Evolutionary conservation across 2,329 filamentous ascomycete species (phyloP).

Genomic region (Rhexocercosporidium sp.): DNA sequence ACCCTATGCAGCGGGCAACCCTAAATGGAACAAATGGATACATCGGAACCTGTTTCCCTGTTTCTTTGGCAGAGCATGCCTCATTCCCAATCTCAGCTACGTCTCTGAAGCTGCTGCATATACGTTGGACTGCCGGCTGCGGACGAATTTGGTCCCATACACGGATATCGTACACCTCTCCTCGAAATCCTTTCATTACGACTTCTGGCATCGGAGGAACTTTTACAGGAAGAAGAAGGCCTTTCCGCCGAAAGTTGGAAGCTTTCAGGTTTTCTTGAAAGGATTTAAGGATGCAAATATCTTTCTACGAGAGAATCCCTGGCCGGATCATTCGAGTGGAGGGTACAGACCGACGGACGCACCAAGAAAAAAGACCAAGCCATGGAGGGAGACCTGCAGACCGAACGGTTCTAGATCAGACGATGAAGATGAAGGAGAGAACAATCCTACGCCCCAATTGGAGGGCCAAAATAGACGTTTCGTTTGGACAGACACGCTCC

Average conservation of each 20-base stretch:
- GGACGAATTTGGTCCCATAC: constrained; percentile 92
- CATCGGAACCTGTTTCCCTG: constrained; percentile 97
- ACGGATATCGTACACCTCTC: constrained; percentile 94
- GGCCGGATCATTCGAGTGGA: constrained; percentile 79
- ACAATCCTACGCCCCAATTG: constrained; percentile 41
- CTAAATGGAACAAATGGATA: constrained; percentile 99
- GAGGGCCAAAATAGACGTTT: constrained; percentile 52
- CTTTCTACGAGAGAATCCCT: constrained; percentile 92
- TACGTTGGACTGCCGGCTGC: constrained; percentile 87
- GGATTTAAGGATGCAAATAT: constrained; percentile 97
- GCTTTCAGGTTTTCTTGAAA: constrained; percentile 96
- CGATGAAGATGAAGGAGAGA: constrained; percentile 64
- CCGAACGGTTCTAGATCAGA: constrained; percentile 61
- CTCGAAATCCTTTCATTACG: constrained; percentile 97
- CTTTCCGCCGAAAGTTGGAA: constrained; percentile 88
- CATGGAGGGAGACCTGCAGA: constrained; percentile 84
- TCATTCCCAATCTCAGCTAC: constrained; percentile 97
- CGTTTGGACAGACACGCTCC: constrained; percentile 85
- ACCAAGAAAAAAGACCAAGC: constrained; percentile 69
- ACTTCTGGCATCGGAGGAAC: constrained; percentile 92
- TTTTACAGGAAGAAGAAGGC: constrained; percentile 87
- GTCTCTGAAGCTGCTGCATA: constrained; percentile 98
- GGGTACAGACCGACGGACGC: constrained; percentile 73
- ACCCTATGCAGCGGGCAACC: constrained; percentile 94
- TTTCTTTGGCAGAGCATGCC: constrained; percentile 90